These are phyloP conservation scores for Corynespora cassiicola DNA, from an alignment of 2,329 filamentous ascomycete genomes.

Conservation along the genomic window DNA sequence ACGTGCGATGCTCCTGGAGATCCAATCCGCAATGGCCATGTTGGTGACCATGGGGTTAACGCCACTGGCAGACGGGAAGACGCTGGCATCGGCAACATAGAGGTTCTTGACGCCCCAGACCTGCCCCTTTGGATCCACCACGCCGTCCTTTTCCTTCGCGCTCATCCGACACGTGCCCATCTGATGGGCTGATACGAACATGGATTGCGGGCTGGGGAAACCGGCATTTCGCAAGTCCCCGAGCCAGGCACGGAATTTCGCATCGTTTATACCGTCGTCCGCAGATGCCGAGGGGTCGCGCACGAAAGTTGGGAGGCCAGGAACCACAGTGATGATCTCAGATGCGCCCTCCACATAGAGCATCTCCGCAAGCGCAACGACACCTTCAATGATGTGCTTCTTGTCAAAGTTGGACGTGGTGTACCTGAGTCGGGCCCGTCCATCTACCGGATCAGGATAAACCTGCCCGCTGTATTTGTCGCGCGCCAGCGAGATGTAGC, in stretches of 20 bases:
- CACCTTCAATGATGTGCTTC: slow-evolving; percentile 72
- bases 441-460: slow-evolving; percentile 72
- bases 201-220: slow-evolving; percentile 56
- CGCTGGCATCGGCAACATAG: slow-evolving; percentile 76
- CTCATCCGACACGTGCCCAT: slow-evolving; percentile 83
- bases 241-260: slow-evolving; percentile 69
- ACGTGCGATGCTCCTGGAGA: slow-evolving; percentile 35
- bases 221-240: slow-evolving; percentile 57
- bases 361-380: slow-evolving; percentile 76
- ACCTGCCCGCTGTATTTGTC: slow-evolving; percentile 80
- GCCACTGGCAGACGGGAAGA: slow-evolving; percentile 77
- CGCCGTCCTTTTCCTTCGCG: slow-evolving; percentile 48
- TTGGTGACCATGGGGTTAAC: slow-evolving; percentile 83
- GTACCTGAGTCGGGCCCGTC: slow-evolving; percentile 73
- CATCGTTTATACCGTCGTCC: slow-evolving; percentile 61
- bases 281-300: slow-evolving; percentile 40
- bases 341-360: slow-evolving; percentile 78
- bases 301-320: slow-evolving; percentile 69
- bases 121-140: slow-evolving; percentile 50
- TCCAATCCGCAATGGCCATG: slow-evolving; percentile 60
- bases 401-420: slow-evolving; percentile 74
- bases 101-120: slow-evolving; percentile 71
- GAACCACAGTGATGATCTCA: slow-evolving; percentile 75
- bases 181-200: slow-evolving; percentile 77
- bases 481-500: slow-evolving; percentile 75